Evolutionary conservation across 495 filamentous ascomycete genomes (phyloP).

Genomic region (Aspergillus funiculosus): DNA sequence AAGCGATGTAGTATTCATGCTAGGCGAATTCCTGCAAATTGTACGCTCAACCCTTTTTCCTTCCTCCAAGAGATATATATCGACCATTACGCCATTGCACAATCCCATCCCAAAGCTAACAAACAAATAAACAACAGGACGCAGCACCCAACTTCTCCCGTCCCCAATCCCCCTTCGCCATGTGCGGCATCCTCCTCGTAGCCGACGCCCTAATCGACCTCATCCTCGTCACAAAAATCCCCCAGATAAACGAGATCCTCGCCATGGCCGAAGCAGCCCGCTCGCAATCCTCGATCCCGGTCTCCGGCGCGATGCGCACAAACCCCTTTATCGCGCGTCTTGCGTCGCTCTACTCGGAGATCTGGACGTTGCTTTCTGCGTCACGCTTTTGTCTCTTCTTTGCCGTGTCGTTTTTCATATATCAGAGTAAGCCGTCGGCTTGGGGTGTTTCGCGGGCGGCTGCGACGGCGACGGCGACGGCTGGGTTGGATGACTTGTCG

Average conservation of each 20-base stretch:
- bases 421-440: conserved; percentile 47
- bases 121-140: conserved; percentile 21
- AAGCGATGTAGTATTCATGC: conserved; percentile 73
- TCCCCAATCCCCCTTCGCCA: conserved; percentile 60
- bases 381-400: conserved; percentile 63
- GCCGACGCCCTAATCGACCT: conserved; percentile 67
- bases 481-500: conserved; percentile 24
- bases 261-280: conserved; percentile 27
- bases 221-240: conserved; percentile 54
- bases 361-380: conserved; percentile 69
- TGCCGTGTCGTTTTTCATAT: conserved; percentile 61
- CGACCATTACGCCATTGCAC: background rate
- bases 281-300: conserved; percentile 10
- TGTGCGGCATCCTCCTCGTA: conserved; percentile 64
- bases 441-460: conserved; percentile 21
- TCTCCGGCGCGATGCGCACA: conserved; percentile 17
- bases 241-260: conserved; percentile 36
- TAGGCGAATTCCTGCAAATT: conserved; percentile 76
- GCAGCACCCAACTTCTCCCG: conserved; percentile 51
- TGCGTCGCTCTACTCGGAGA: conserved; percentile 57
- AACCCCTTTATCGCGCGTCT: conserved; percentile 28
- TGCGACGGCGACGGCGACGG: conserved; percentile 18
- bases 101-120: background rate
- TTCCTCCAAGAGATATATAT: background rate
- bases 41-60: conserved; percentile 38